Evolutionary conservation across 805 yeast genomes (phyloP).

Genomic region (Candida cerambycidarum): DNA sequence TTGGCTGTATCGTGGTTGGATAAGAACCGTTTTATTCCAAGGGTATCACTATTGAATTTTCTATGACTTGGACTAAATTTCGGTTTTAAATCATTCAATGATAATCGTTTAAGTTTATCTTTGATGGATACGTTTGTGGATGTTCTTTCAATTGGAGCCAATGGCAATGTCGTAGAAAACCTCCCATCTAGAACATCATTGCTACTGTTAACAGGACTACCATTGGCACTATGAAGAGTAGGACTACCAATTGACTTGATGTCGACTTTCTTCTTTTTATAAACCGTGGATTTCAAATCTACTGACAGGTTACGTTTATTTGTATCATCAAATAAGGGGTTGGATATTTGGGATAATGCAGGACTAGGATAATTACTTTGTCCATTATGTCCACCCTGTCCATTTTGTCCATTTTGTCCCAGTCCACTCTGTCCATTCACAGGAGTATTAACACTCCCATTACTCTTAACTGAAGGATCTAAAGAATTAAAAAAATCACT

Average conservation of each 20-base stretch:
- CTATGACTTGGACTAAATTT: conserved; percentile 11
- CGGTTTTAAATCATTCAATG: conserved; percentile 10
- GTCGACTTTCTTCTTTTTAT: conserved; percentile 3
- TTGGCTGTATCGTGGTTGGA: neutral
- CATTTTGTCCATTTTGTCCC: no score
- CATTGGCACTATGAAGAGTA: neutral
- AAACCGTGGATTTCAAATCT: neutral
- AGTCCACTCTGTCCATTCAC: no score
- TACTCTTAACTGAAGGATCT: conserved; percentile 13
- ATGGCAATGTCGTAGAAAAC: conserved; percentile 2
- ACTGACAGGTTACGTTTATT: neutral
- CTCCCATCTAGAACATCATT: neutral
- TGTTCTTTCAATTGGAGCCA: conserved; percentile 5
- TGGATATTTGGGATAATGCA: neutral
- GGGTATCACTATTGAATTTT: conserved; percentile 11
- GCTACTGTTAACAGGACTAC: neutral
- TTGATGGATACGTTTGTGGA: neutral
- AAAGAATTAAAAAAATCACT: conserved; percentile 10
- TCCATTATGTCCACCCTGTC: neutral
- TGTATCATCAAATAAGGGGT: neutral
- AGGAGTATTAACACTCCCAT: conserved; percentile 7
- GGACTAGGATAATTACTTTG: conserved; percentile 1
- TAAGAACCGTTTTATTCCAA: neutral
- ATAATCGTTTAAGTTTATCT: conserved; percentile 12
- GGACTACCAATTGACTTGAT: conserved; percentile 2